Evolutionary conservation across 257 asterid genomes (phyloP), one percentile per base, ranked within the genome.

Genomic region (Petrea volubilis): DNA sequence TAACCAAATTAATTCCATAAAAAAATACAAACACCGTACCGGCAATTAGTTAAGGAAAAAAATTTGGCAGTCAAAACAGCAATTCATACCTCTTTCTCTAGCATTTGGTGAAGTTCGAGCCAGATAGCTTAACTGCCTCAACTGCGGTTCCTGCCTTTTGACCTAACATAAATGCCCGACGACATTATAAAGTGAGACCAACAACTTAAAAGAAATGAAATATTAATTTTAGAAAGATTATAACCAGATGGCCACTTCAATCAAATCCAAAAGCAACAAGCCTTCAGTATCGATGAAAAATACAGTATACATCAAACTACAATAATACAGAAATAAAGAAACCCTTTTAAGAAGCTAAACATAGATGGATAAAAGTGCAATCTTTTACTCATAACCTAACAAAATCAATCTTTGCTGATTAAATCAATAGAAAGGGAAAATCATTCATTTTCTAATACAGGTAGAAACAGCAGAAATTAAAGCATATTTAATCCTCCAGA

Each of bases 121-220:
- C 65, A 81, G 70, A 76, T 67, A 68, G 79, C 94, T 73, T 28
- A 91, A 76, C 71, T 82, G 90, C 86, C 86, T 82, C 87, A 86
- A 55, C 51, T 82, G 96, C 3, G 76, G 76, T 68, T 90, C 91
- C 64, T 82, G 91, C 44, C 83, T 74, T 72, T 80, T 78, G 64
- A 85, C 92, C 98, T 93, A 81, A 47, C 57, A 68, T 52, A 63
- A 31, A 46, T 17, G 5, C 63, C 74, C 9, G 10, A 7, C 10
- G 11, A 3, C 43, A 36, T 21, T 63, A 63, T 23, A 28, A 33
- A 58, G 29, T 41, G 47, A 18, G 14, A 25, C 51, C 50, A 50
- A 21, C 27, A 7, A 51, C 47, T 60, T 44, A 44, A 68, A 34
- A 14, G 36, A 50, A 25, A 57, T 7, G 7, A 21, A 76, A 57